These are phyloP conservation scores for Aspergillus nomiae DNA, from an alignment of 2,329 filamentous ascomycete species.

Conservation along the genomic window DNA sequence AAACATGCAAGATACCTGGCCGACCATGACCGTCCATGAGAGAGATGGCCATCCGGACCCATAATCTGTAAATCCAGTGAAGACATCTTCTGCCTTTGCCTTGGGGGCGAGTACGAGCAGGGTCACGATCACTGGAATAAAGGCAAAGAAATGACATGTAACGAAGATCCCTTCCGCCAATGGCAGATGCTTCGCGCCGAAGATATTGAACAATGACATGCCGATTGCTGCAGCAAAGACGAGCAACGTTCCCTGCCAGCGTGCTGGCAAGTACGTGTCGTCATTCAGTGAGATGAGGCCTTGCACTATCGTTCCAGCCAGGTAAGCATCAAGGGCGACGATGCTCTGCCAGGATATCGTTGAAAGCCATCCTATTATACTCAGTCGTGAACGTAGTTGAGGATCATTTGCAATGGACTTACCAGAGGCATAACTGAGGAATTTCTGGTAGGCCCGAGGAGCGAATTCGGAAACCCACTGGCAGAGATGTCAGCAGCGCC, in stretches of 20 bases:
- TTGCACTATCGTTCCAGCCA: conserved; percentile 3
- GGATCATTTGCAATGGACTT: neutral
- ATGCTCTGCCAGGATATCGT: conserved; percentile 1
- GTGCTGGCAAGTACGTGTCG: neutral
- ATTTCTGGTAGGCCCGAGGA: conserved; percentile 1
- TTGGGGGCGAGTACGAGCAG: neutral
- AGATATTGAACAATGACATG: conserved; percentile 2
- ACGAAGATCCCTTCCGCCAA: neutral
- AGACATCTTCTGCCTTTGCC: neutral
- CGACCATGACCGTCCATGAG: conserved; percentile 2
- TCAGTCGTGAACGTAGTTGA: neutral
- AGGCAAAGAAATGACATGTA: conserved; percentile 1
- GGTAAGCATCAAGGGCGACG: neutral
- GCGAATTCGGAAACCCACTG: conserved; percentile 7
- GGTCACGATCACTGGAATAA: neutral
- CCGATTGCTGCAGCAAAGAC: neutral
- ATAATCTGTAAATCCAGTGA: conserved; percentile 1
- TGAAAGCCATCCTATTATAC: conserved; percentile 1
- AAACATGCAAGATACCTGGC: conserved; percentile 4
- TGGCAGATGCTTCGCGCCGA: neutral
- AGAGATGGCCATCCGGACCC: conserved; percentile 3
- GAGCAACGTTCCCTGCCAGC: conserved; percentile 4
- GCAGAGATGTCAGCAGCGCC: neutral
- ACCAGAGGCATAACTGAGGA: conserved; percentile 7
- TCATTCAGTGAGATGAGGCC: neutral